phyloP scores from a whole-genome alignment of 73 alveolate genomes.

The Blepharisma japonicum region DNA sequence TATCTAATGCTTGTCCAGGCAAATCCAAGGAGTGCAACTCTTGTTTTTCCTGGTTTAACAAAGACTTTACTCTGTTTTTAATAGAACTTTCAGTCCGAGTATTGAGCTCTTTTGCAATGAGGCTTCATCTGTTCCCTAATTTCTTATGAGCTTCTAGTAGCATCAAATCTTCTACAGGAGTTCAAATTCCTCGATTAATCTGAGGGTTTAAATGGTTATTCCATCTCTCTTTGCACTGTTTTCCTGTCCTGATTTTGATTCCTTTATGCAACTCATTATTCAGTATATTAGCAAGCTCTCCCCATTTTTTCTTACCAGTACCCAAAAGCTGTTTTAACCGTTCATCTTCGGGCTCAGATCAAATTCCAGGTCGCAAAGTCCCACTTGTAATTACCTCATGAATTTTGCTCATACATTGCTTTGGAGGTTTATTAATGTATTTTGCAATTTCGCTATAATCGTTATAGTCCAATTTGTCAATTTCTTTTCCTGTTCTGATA shows the following conservation, averaged over 20 bases:
- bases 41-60: slow-evolving; percentile 22
- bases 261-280: slow-evolving; percentile 38
- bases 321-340: not conserved
- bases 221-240: slow-evolving; percentile 87
- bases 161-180: slow-evolving; percentile 69
- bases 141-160: slow-evolving; percentile 61
- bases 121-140: slow-evolving; percentile 84
- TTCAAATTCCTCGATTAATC: slow-evolving; percentile 72
- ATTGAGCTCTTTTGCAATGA: slow-evolving; percentile 58
- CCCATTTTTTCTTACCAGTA: slow-evolving; percentile 42
- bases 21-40: not conserved
- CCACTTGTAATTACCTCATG: slow-evolving; percentile 11
- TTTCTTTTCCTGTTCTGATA: not conserved
- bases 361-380: slow-evolving; percentile 28
- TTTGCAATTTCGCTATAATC: not conserved
- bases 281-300: slow-evolving; percentile 42
- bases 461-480: not conserved
- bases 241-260: slow-evolving; percentile 62
- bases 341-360: slow-evolving; percentile 24
- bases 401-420: slow-evolving; percentile 10
- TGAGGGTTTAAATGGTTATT: slow-evolving; percentile 76
- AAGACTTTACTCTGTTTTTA: slow-evolving; percentile 59
- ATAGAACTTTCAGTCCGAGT: slow-evolving; percentile 84
- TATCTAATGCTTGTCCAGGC: not conserved
- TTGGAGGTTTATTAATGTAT: not conserved